Evolutionary conservation across 1,284 basidiomycete species (phyloP).

Genomic region (Apiotrichum sp.): DNA sequence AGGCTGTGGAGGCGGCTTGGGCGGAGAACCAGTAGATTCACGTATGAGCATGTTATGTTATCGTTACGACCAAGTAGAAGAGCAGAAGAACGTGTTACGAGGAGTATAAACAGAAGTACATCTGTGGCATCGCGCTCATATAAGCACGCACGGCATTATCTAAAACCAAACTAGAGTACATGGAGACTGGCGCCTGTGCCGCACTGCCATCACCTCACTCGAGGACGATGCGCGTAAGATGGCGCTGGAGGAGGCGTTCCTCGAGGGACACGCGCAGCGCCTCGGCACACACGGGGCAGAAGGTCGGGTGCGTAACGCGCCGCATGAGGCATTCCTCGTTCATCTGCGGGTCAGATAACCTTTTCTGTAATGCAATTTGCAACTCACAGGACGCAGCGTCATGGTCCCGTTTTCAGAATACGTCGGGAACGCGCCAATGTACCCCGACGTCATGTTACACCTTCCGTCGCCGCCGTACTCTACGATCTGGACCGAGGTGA

Average conservation of each 20-base stretch:
- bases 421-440: slow-evolving; percentile 71
- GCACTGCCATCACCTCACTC: too few relatives aligned
- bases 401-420: slow-evolving; percentile 41
- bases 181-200: too few relatives aligned
- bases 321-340: slow-evolving; percentile 83
- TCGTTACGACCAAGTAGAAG: too few relatives aligned
- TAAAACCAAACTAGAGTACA: too few relatives aligned
- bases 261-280: slow-evolving; percentile 49
- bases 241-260: slow-evolving; percentile 25
- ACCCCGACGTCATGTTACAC: slow-evolving; percentile 57
- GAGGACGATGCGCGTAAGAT: slow-evolving; percentile 9
- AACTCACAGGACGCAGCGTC: slow-evolving; percentile 38
- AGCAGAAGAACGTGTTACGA: too few relatives aligned
- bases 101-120: too few relatives aligned
- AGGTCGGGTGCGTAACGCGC: slow-evolving; percentile 53
- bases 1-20: slow-evolving; percentile 26
- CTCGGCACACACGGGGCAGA: slow-evolving; percentile 69
- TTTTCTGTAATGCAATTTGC: too few relatives aligned
- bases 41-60: too few relatives aligned
- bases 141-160: too few relatives aligned
- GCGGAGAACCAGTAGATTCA: not conserved
- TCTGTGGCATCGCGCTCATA: too few relatives aligned
- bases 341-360: slow-evolving; percentile 44
- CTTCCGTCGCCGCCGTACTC: slow-evolving; percentile 64
- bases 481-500: slow-evolving; percentile 68